phyloP scores from a whole-genome alignment of 441 rosid genomes.

The Melastoma candidum region DNA sequence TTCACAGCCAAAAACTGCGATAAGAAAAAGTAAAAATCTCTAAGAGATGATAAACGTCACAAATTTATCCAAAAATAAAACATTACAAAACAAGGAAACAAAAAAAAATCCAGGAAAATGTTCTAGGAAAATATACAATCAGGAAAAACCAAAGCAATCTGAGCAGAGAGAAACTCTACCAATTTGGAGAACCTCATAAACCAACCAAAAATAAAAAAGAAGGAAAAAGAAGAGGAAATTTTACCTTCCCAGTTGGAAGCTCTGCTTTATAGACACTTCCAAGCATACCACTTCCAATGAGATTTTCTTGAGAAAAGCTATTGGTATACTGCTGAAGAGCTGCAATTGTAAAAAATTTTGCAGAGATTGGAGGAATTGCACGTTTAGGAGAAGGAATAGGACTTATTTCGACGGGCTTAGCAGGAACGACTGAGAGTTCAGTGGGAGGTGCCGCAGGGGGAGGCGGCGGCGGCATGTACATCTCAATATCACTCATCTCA shows the following conservation, averaged over 20 bases:
- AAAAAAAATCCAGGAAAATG: too few species aligned
- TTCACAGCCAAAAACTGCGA: conserved; percentile 79
- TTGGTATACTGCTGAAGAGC: conserved; percentile 92
- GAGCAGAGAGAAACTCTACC: too few species aligned
- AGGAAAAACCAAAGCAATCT: too few species aligned
- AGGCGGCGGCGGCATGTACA: conserved; percentile 30
- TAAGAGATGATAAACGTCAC: neutral
- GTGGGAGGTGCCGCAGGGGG: conserved; percentile 35
- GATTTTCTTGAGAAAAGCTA: conserved; percentile 93
- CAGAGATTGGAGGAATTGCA: conserved; percentile 35
- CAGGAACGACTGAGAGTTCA: conserved; percentile 46
- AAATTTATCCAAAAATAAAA: too few species aligned
- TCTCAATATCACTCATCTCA: conserved; percentile 37
- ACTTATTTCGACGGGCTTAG: conserved; percentile 35
- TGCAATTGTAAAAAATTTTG: conserved; percentile 73
- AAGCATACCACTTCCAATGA: conserved; percentile 85
- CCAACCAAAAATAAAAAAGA: neutral
- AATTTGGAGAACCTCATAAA: neutral
- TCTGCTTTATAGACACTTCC: conserved; percentile 87
- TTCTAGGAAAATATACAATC: too few species aligned
- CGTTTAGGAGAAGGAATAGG: conserved; percentile 34
- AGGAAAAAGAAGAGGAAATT: neutral
- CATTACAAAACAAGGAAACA: too few species aligned
- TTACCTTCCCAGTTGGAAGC: conserved; percentile 82
- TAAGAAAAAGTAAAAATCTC: conserved; percentile 13